Evolutionary conservation across 75 land plant species (phyloP).

Genomic region (Pseudotsuga menziesii): DNA sequence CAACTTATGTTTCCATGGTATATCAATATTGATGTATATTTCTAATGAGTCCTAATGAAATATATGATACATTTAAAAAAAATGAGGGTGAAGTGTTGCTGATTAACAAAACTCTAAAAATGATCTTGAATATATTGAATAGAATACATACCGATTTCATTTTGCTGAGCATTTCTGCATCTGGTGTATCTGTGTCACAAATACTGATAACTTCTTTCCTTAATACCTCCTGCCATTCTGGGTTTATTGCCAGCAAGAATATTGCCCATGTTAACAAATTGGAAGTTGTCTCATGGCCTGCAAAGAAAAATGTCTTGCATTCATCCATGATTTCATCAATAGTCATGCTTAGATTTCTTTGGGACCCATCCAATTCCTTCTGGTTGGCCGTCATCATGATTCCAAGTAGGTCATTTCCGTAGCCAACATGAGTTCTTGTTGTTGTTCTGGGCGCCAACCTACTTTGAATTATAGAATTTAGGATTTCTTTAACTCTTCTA

Average conservation of each 20-base stretch:
- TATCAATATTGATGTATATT: too few species aligned
- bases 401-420: conserved; percentile 33
- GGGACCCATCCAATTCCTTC: background rate
- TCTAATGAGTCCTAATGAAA: too few species aligned
- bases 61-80: too few species aligned
- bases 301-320: conserved; percentile 67
- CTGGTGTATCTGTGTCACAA: conserved; percentile 11
- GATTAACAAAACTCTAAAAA: background rate
- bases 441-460: conserved; percentile 9
- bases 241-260: conserved; percentile 21
- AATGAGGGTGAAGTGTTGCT: background rate
- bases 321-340: conserved; percentile 57
- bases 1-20: too few species aligned
- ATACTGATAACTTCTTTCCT: conserved; percentile 22
- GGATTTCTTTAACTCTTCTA: conserved; percentile 25
- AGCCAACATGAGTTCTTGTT: conserved; percentile 13
- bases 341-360: conserved; percentile 19
- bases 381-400: conserved; percentile 26
- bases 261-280: conserved; percentile 34
- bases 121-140: too few species aligned
- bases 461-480: conserved; percentile 28
- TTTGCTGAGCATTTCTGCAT: conserved; percentile 19
- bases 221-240: conserved; percentile 19
- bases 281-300: conserved; percentile 63
- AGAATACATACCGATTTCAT: conserved; percentile 16